Evolutionary conservation across 192 early-diverging fungal genomes (phyloP).

Genomic region (Linnemannia schmuckeri): DNA sequence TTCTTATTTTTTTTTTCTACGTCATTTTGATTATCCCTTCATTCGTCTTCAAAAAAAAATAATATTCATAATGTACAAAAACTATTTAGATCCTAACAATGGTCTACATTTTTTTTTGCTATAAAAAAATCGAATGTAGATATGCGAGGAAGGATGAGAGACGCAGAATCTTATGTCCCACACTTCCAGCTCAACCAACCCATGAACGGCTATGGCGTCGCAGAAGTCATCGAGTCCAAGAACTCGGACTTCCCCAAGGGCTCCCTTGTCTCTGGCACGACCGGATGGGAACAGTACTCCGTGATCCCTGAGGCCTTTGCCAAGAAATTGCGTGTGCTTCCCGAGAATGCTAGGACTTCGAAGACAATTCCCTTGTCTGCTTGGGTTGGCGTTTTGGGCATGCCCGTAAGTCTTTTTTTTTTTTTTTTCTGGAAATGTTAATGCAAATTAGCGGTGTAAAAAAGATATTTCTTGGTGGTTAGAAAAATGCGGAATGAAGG

Average conservation of each 20-base stretch:
- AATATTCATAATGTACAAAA: too few relatives aligned
- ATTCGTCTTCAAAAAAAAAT: too few relatives aligned
- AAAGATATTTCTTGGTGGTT: not conserved
- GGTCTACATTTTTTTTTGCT: too few relatives aligned
- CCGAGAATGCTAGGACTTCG: conserved; percentile 18
- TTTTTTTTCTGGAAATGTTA: not conserved
- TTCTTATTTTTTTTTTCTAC: not conserved
- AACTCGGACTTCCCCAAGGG: conserved; percentile 71
- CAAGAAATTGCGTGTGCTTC: conserved; percentile 13
- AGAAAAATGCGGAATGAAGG: too few relatives aligned
- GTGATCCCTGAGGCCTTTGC: conserved; percentile 18
- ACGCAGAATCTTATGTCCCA: conserved; percentile 27
- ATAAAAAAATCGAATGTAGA: too few relatives aligned
- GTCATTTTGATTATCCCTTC: too few relatives aligned
- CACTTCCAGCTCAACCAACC: conserved; percentile 63
- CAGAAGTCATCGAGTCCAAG: conserved; percentile 78
- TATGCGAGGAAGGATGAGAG: conserved; percentile 48
- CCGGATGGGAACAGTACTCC: conserved; percentile 63
- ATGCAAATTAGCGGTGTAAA: too few relatives aligned
- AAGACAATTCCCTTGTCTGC: conserved; percentile 42
- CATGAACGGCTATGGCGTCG: conserved; percentile 72
- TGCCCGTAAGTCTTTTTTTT: conserved; percentile 46
- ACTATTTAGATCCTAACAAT: too few relatives aligned
- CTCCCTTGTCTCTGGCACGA: conserved; percentile 72
- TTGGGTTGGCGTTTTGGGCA: conserved; percentile 48